Base-by-base conservation (phyloP, 2,329 filamentous ascomycete genomes). In the Diplodia mutila region DNA sequence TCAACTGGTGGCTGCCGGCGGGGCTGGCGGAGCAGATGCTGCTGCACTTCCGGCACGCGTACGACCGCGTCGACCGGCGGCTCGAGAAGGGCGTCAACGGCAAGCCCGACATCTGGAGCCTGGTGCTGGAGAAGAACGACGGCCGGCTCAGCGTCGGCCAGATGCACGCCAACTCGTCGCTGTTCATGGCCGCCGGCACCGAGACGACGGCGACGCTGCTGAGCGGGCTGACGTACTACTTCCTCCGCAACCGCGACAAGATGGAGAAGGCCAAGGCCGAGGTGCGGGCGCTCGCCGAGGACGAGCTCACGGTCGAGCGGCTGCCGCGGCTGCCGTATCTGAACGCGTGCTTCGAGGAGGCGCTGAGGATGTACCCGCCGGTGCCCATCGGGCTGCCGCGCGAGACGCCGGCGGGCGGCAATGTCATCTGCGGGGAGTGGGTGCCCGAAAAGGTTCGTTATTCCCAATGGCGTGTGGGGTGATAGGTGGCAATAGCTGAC, bases 161-260 rank as follows among this genome's bases (percentile, higher is more conserved):
- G 61, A 80, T 84, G 73, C 74, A 81, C 21, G 67, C 75, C 0
- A 82, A 80, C 63, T 71, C 77, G 0, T 69, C 71, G 2, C 25
- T 80, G 0, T 75, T 83, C 51, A 81, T 83, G 70, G 64, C 80
- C 5, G 82, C 80, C 1, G 82, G 81, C 0, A 80, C 78, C n/a
- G 82, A 84, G 68, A 83, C 82, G 0, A 80, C 80, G 0, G 81
- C 82, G 0, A 81, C 78, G 1, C 59, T 79, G 16, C 71, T 83
- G 0, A 76, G 75, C 16, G 81, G 80, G 2, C 61, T 78, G 6
- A 80, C 77, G 0, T 83, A 73, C 63, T 66, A 74, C 18, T 71
- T 81, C 0, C 69, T 80, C 9, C 72, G 69, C 34, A 70, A 67
- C 34, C 69, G 74, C 1, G 71, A 71, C 0, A 70, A 67, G 9